Conservation (phyloP, 257 asterid genomes). For the Penstemon davidsonii region DNA sequence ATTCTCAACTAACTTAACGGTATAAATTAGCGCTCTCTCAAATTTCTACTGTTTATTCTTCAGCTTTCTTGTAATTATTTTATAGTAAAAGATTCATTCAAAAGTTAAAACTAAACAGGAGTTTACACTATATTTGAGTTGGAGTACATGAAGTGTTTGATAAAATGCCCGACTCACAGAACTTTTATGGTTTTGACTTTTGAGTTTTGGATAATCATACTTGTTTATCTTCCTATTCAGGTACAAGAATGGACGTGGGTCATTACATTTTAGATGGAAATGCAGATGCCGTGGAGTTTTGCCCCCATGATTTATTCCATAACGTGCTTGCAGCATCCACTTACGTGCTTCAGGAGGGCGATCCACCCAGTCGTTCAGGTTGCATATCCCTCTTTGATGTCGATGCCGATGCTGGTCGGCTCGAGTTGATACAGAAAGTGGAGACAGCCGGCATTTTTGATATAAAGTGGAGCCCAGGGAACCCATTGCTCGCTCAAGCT, state of each 20-base stretch:
- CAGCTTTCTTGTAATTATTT: neutral
- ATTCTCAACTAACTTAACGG: conserved; percentile 20
- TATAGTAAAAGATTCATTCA: too few species aligned
- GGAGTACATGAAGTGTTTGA: conserved; percentile 23
- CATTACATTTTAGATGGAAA: conserved; percentile 72
- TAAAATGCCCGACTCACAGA: conserved; percentile 29
- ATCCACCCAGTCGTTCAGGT: conserved; percentile 71
- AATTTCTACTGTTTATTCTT: neutral
- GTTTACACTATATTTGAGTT: neutral
- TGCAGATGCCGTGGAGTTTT: conserved; percentile 92
- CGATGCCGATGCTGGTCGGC: conserved; percentile 49
- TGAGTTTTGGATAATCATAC: neutral
- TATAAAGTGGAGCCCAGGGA: conserved; percentile 74
- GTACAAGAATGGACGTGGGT: conserved; percentile 64
- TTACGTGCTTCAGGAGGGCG: conserved; percentile 88
- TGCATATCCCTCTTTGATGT: conserved; percentile 73
- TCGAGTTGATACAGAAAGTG: conserved; percentile 50
- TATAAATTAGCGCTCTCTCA: conserved; percentile 8
- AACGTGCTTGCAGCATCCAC: conserved; percentile 88
- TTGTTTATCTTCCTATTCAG: conserved; percentile 25
- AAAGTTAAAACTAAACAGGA: neutral
- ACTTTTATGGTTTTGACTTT: neutral
- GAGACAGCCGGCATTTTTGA: conserved; percentile 84
- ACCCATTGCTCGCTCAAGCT: conserved; percentile 89
- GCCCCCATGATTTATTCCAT: conserved; percentile 63